phyloP scores from a whole-genome alignment of 257 asterid genomes.

The Petunia axillaris region DNA sequence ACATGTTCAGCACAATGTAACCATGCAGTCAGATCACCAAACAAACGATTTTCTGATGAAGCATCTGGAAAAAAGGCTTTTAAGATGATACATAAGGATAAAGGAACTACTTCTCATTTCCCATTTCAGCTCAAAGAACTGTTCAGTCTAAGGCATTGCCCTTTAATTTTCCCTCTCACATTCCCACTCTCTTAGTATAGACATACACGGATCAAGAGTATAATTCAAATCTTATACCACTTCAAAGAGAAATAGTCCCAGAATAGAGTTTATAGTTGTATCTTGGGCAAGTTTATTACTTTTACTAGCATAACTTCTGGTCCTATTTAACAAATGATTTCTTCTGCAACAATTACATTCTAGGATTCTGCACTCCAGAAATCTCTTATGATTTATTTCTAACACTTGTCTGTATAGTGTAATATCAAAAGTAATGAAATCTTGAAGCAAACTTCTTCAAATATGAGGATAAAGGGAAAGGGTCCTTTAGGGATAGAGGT shows the following conservation, averaged over 20 bases:
- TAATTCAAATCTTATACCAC: constrained; percentile 11
- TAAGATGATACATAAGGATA: background rate
- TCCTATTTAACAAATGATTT: constrained; percentile 16
- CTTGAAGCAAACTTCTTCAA: background rate
- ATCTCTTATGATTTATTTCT: constrained; percentile 4
- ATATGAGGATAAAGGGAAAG: background rate
- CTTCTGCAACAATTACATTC: background rate
- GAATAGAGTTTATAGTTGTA: constrained; percentile 18
- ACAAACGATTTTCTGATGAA: background rate
- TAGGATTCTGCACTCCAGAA: background rate
- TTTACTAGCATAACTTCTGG: background rate
- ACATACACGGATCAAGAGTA: constrained; percentile 13
- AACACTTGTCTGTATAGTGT: background rate
- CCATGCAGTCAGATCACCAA: background rate
- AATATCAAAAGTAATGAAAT: background rate
- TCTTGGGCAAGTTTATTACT: background rate
- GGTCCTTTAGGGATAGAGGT: constrained; percentile 11
- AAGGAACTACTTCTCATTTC: background rate
- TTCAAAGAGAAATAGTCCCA: background rate
- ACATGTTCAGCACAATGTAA: constrained; percentile 17
- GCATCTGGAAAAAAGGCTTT: background rate
- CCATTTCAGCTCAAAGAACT: constrained; percentile 3
- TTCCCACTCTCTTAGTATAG: background rate
- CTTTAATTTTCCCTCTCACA: background rate
- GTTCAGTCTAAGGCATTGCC: background rate